These are phyloP conservation scores for Nigrospora oryzae DNA, from an alignment of 2,329 filamentous ascomycete species.

Conservation along the genomic window DNA sequence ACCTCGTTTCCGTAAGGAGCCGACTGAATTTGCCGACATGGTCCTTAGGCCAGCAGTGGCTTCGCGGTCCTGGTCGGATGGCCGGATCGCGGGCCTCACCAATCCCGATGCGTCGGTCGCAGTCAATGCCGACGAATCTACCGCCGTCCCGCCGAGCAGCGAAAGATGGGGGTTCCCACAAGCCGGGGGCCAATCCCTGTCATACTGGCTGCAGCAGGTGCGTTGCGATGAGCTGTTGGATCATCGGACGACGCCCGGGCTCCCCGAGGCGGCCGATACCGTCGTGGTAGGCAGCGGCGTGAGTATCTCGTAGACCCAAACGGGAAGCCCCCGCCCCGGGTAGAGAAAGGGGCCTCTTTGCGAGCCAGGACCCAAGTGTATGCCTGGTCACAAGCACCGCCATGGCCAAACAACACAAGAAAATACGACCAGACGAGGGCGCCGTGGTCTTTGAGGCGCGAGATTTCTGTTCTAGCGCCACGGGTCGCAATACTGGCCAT, in stretches of 20 bases:
- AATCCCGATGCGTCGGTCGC: neutral
- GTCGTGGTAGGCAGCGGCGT: slow-evolving; percentile 3
- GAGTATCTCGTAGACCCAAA: neutral
- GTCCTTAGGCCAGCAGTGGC: neutral
- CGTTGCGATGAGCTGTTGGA: slow-evolving; percentile 1
- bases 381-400: slow-evolving; percentile 6
- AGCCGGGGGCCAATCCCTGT: slow-evolving; percentile 2
- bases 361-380: too few species aligned
- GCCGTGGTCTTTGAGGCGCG: slow-evolving; percentile 9
- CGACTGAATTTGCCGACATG: neutral
- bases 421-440: slow-evolving; percentile 7
- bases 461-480: slow-evolving; percentile 8
- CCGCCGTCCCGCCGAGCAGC: neutral
- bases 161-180: neutral
- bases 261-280: slow-evolving; percentile 1
- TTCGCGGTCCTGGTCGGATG: neutral
- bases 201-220: slow-evolving; percentile 4
- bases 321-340: too few species aligned
- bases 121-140: neutral
- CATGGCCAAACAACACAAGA: slow-evolving; percentile 5
- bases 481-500: slow-evolving; percentile 6
- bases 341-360: too few species aligned
- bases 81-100: neutral
- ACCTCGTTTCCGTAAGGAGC: neutral
- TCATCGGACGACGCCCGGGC: slow-evolving; percentile 1